Evolutionary conservation across 306 rosid species (phyloP), one percentile per base, ranked within the genome.

Genomic region (Macrotyloma uniflorum): DNA sequence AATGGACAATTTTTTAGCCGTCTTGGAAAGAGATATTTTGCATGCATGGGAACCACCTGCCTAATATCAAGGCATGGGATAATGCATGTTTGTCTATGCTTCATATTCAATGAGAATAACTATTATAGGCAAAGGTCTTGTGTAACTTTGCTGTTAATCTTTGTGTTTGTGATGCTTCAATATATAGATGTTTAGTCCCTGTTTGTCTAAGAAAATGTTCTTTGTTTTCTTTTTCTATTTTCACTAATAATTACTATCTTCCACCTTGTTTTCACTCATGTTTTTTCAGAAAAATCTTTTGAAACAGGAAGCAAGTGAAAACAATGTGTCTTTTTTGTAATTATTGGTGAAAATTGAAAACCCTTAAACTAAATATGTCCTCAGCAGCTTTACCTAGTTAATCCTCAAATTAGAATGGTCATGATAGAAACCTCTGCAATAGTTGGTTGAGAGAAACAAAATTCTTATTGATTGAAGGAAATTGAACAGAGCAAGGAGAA

Each of bases 121-220:
- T 47, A 28, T 4, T 7, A n/a, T 30, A 7, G 38, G 24, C 15
- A 4, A 63, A 47, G 49, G 3, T 20, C 9, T 47, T 63, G 23
- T 45, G 26, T 51, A 63, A 38, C 79, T 55, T 26, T 55, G 47
- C 49, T 68, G 38, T 78, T 55, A 19, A 30, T 8, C 45, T 19
- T 50, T 50, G 50, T 40, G 62, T 33, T 64, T 64, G 72, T 19
- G 20, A 47, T 78, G 67, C 67, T 46, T 65, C n/a, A n/a, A n/a
- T n/a, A 9, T 76, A 23, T 76, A 10, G 33, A 57, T 57, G 23
- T 30, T 61, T 32, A 26, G 12, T 20, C 43, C 14, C 23, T 62
- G 68, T 62, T 62, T 32, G 24, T 62, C 20, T 32, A 32, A 3
- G 45, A 15, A 62, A 32, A 61, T 30, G 42, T 61, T 61, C 38